Percentiles rank a stretch among this genome's conserved stretches.
Evolutionary conservation across 257 asterid genomes (phyloP).

Genomic region (Lavandula angustifolia): DNA sequence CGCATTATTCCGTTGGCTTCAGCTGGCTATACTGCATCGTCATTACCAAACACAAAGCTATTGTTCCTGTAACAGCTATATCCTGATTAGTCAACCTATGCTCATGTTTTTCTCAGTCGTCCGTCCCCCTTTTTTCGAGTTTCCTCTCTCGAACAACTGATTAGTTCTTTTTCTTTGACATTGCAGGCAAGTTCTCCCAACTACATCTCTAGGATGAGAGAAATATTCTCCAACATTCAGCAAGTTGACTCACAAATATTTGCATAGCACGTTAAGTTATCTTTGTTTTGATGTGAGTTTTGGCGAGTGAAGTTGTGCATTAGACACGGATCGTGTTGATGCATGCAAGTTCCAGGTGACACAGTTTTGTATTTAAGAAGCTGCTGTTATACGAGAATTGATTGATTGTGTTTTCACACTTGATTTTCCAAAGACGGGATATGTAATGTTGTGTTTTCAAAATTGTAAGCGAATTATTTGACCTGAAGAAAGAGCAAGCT

Average conservation of each 20-base stretch:
- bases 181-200: slow-evolving; percentile 73
- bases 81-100: not conserved
- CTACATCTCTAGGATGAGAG: slow-evolving; percentile 62
- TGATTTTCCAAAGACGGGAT: too few relatives aligned
- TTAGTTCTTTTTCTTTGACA: not conserved
- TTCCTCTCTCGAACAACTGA: not conserved
- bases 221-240: slow-evolving; percentile 70
- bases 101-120: too few relatives aligned
- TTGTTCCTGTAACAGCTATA: slow-evolving; percentile 2
- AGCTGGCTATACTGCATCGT: not conserved
- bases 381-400: too few relatives aligned
- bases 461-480: too few relatives aligned
- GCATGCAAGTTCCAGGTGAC: slow-evolving; percentile 22
- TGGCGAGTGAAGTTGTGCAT: not conserved
- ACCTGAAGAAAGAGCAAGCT: too few relatives aligned
- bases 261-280: slow-evolving; percentile 38
- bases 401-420: not conserved
- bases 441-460: too few relatives aligned
- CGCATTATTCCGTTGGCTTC: slow-evolving; percentile 5
- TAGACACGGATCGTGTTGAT: not conserved
- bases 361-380: slow-evolving; percentile 7
- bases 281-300: slow-evolving; percentile 8
- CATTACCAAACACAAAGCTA: slow-evolving; percentile 8
- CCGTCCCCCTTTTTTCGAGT: not conserved
- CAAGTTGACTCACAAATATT: slow-evolving; percentile 81